phyloP scores from a whole-genome alignment of 1,284 basidiomycete genomes.

The Schizopora paradoxa region DNA sequence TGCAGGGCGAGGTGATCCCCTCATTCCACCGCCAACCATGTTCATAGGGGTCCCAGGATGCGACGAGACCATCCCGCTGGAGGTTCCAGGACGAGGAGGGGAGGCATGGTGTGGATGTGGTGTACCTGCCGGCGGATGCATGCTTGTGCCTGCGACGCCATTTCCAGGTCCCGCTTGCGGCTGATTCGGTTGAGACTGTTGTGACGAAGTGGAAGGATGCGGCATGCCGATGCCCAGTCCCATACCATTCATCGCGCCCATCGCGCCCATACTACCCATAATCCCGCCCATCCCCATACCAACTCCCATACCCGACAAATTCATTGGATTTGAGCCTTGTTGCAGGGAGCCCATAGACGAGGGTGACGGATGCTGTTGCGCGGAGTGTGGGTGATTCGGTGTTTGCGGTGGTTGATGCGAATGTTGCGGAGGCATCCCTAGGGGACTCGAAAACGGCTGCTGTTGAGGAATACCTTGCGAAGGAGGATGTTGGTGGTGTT shows the following conservation, averaged over 20 bases:
- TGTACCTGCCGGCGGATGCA: conserved; percentile 41
- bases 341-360: too few relatives aligned
- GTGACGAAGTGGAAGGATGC: background rate
- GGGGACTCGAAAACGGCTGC: too few relatives aligned
- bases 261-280: conserved; percentile 9
- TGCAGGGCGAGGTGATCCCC: background rate
- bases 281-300: background rate
- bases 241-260: conserved; percentile 1
- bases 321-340: too few relatives aligned
- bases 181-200: background rate
- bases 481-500: too few relatives aligned
- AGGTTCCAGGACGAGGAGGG: conserved; percentile 12
- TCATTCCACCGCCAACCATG: background rate
- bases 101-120: conserved; percentile 32
- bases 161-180: conserved; percentile 19
- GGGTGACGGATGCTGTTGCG: too few relatives aligned
- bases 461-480: too few relatives aligned
- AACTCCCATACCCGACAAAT: background rate
- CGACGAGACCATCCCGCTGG: background rate
- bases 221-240: background rate
- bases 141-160: conserved; percentile 37
- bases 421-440: too few relatives aligned
- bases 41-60: background rate
- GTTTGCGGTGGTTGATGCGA: too few relatives aligned
- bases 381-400: too few relatives aligned